Percentiles rank a stretch among this genome's conserved stretches.
Evolutionary conservation across 306 rosid species (phyloP).

Genomic region (Herpetospermum pedunculosum): DNA sequence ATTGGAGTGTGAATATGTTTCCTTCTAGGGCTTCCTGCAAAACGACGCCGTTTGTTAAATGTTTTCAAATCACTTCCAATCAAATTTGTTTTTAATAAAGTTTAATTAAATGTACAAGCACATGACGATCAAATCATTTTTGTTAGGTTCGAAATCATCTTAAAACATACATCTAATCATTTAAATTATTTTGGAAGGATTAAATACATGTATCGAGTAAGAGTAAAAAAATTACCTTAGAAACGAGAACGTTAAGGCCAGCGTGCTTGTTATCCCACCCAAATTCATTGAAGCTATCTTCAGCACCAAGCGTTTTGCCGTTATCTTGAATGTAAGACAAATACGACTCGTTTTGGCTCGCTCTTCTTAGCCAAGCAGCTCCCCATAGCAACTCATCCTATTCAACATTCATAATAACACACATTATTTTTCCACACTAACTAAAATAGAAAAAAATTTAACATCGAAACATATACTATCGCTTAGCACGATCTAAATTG

Average conservation of each 20-base stretch:
- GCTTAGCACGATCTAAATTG: too few species aligned
- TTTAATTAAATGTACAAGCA: too few species aligned
- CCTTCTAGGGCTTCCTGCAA: constrained; percentile 75
- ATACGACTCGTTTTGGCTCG: constrained; percentile 46
- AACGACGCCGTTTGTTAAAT: background rate
- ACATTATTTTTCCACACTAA: too few species aligned
- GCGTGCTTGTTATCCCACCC: constrained; percentile 99
- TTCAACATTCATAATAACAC: background rate
- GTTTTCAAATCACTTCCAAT: too few species aligned
- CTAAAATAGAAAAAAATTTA: too few species aligned
- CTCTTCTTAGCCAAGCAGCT: constrained; percentile 94
- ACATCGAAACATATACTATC: too few species aligned
- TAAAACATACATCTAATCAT: too few species aligned
- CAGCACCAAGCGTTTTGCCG: constrained; percentile 78
- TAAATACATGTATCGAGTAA: too few species aligned
- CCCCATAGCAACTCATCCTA: constrained; percentile 96
- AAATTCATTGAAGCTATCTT: constrained; percentile 72
- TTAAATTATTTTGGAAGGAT: too few species aligned
- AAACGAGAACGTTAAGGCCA: constrained; percentile 78
- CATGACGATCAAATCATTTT: too few species aligned
- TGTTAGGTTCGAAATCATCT: too few species aligned
- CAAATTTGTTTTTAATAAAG: too few species aligned
- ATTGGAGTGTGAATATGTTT: constrained; percentile 33
- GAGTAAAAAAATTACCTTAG: constrained; percentile 40
- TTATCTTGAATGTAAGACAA: constrained; percentile 59